phyloP scores from a whole-genome alignment of 2,329 filamentous ascomycete genomes.

The Exophiala sp. region DNA sequence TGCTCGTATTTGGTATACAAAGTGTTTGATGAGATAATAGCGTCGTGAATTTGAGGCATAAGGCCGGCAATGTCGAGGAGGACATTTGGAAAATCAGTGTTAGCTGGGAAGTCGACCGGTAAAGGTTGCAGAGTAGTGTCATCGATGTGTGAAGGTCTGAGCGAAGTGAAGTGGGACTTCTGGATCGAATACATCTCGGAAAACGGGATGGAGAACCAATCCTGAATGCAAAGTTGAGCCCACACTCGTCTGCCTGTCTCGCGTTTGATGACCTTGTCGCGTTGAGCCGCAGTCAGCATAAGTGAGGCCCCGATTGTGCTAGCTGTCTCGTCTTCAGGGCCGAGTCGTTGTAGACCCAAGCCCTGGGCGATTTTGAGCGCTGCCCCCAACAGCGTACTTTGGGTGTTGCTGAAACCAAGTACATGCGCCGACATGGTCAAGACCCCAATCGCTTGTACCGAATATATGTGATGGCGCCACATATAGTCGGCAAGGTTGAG shows the following conservation, averaged over 20 bases:
- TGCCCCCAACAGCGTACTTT: constrained; percentile 45
- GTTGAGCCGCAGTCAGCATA: constrained; percentile 7
- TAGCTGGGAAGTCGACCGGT: constrained; percentile 29
- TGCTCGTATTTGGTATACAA: constrained; percentile 41
- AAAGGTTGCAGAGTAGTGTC: constrained; percentile 33
- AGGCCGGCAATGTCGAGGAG: constrained; percentile 38
- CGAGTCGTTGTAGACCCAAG: constrained; percentile 45
- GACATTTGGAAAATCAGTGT: constrained; percentile 36
- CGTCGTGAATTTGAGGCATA: constrained; percentile 40
- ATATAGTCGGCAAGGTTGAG: constrained; percentile 48
- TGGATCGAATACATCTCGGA: constrained; percentile 40
- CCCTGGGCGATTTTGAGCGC: constrained; percentile 48
- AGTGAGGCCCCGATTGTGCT: constrained; percentile 4
- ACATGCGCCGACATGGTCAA: constrained; percentile 49
- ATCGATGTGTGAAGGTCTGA: constrained; percentile 35
- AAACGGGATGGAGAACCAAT: constrained; percentile 44
- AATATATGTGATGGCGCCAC: constrained; percentile 41
- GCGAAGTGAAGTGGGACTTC: constrained; percentile 35
- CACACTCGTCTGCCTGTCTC: constrained; percentile 41
- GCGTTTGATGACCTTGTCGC: constrained; percentile 23
- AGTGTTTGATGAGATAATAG: constrained; percentile 34
- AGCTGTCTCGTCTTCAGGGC: constrained; percentile 26
- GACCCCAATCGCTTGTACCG: constrained; percentile 47
- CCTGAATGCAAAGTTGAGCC: constrained; percentile 39
- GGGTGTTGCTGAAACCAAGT: constrained; percentile 49